Evolutionary conservation across 805 yeast species (phyloP).

Genomic region (Wickerhamiella sergipiensis): DNA sequence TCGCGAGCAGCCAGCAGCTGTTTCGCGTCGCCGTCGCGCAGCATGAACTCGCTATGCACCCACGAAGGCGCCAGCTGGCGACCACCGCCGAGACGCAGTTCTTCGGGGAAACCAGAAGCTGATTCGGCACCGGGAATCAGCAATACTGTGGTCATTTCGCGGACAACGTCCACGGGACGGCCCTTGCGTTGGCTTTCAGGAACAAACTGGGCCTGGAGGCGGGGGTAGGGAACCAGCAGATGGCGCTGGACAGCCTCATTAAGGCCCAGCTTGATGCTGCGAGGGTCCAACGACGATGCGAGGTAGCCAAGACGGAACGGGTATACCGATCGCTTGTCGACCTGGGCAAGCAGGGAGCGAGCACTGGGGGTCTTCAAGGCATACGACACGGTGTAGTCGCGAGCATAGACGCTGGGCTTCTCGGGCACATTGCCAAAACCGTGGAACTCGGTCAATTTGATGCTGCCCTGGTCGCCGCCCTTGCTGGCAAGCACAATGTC

Average conservation of each 20-base stretch:
- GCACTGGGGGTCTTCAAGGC: conserved; percentile 63
- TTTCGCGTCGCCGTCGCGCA: conserved; percentile 33
- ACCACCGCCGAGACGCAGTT: conserved; percentile 75
- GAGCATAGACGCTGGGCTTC: conserved; percentile 46
- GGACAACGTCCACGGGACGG: conserved; percentile 51
- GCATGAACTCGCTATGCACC: conserved; percentile 68
- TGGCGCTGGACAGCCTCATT: conserved; percentile 70
- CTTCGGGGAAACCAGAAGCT: conserved; percentile 34
- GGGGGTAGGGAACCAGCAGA: conserved; percentile 59
- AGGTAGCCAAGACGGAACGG: conserved; percentile 80
- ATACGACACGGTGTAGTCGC: conserved; percentile 78
- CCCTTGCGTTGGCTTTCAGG: conserved; percentile 42
- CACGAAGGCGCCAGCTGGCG: conserved; percentile 57
- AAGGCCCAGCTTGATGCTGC: conserved; percentile 58
- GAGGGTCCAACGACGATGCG: conserved; percentile 41
- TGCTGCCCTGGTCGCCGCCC: conserved; percentile 25
- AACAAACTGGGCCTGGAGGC: conserved; percentile 56
- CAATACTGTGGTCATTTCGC: conserved; percentile 68
- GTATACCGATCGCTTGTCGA: conserved; percentile 72
- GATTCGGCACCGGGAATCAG: conserved; percentile 31
- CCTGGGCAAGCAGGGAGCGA: conserved; percentile 51
- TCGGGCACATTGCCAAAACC: conserved; percentile 19
- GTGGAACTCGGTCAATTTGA: conserved; percentile 19
- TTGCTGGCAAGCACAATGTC: conserved; percentile 73
- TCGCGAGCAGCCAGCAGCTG: conserved; percentile 19